These are phyloP conservation scores for Paecilomyces variotii DNA, from an alignment of 2,329 filamentous ascomycete genomes.

Conservation along the genomic window DNA sequence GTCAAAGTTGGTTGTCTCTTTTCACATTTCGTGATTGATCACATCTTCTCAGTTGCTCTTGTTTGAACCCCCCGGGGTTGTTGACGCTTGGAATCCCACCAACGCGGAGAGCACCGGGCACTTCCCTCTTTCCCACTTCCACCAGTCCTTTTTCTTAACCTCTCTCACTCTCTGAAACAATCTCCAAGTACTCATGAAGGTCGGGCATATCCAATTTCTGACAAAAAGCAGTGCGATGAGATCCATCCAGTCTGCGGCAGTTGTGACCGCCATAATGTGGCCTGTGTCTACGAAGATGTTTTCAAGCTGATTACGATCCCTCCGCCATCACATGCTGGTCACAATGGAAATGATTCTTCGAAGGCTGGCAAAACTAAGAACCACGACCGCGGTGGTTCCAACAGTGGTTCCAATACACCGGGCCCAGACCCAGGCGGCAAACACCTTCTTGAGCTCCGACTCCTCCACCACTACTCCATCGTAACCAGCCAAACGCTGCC, in stretches of 20 bases:
- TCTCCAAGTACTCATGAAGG: background rate
- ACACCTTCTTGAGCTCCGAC: constrained; percentile 8
- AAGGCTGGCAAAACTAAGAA: background rate
- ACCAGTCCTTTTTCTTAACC: background rate
- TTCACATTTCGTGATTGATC: background rate
- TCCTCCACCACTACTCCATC: constrained; percentile 3
- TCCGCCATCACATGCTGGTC: background rate
- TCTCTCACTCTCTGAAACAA: background rate
- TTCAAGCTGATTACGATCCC: background rate
- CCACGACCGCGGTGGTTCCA: background rate
- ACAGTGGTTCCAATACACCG: background rate
- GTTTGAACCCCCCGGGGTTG: background rate
- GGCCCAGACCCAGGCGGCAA: constrained; percentile 4
- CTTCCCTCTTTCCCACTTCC: background rate
- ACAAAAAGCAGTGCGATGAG: constrained; percentile 7
- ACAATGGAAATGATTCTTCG: background rate
- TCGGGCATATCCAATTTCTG: background rate
- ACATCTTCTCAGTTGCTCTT: background rate
- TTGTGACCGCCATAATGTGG: constrained; percentile 6
- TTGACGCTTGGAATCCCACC: background rate
- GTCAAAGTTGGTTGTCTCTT: constrained; percentile 7
- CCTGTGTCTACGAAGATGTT: constrained; percentile 8
- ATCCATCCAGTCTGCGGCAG: constrained; percentile 7
- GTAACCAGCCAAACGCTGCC: constrained; percentile 3
- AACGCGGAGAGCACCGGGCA: background rate